phyloP scores from a whole-genome alignment of 306 rosid species.

The Amphicarpaea edgeworthii region DNA sequence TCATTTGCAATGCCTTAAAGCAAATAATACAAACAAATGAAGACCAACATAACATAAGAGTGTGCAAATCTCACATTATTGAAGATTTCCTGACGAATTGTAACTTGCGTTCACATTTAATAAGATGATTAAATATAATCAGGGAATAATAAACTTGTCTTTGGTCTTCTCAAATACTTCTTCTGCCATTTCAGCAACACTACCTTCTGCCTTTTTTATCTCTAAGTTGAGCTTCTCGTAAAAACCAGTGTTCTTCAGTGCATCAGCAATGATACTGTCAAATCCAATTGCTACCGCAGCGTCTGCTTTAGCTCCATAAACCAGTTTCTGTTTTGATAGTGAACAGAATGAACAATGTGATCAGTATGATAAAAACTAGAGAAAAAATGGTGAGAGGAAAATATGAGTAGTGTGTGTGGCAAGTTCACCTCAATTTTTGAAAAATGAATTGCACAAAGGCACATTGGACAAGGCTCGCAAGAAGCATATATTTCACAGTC shows the following conservation, averaged over 20 bases:
- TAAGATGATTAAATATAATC: slow-evolving; percentile 2
- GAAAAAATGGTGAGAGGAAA: not conserved
- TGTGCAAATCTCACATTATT: too few relatives aligned
- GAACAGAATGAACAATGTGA: not conserved
- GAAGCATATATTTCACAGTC: slow-evolving; percentile 91
- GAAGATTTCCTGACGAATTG: not conserved
- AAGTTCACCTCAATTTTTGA: slow-evolving; percentile 77
- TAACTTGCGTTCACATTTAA: not conserved
- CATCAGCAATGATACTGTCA: slow-evolving; percentile 80
- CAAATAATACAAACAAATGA: too few relatives aligned
- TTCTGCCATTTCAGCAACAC: slow-evolving; percentile 75
- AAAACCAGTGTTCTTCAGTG: slow-evolving; percentile 67
- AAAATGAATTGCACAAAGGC: slow-evolving; percentile 87
- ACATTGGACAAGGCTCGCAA: slow-evolving; percentile 98
- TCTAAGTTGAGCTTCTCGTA: slow-evolving; percentile 76
- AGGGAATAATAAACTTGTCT: slow-evolving; percentile 59
- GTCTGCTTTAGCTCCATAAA: slow-evolving; percentile 88
- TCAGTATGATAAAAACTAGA: not conserved
- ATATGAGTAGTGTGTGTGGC: not conserved
- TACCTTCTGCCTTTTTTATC: slow-evolving; percentile 85
- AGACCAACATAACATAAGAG: too few relatives aligned
- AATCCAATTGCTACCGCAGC: slow-evolving; percentile 86
- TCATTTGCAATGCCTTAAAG: too few relatives aligned
- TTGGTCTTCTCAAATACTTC: slow-evolving; percentile 89
- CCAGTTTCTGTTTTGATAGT: slow-evolving; percentile 68